Percentiles rank a stretch among this genome's conserved stretches.
Evolutionary conservation across 129 eudicot genomes (phyloP).

Genomic region (Lactuca sativa): DNA sequence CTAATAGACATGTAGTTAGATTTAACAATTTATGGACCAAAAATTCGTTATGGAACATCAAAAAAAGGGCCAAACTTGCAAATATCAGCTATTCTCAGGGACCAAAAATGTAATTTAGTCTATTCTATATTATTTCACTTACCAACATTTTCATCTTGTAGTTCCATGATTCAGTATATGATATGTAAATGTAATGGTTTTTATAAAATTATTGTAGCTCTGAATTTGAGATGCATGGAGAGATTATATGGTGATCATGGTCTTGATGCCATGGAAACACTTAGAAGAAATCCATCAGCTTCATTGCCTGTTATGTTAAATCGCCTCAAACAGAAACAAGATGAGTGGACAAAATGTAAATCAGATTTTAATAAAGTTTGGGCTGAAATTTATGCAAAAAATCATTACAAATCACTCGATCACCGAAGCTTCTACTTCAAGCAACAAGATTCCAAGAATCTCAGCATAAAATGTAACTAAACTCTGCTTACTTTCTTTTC

Average conservation of each 20-base stretch:
- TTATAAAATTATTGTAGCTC: slow-evolving; percentile 44
- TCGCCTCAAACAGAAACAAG: slow-evolving; percentile 93
- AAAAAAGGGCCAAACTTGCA: background rate
- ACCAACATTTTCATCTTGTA: too few species aligned
- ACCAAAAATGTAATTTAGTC: background rate
- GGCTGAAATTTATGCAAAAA: slow-evolving; percentile 95
- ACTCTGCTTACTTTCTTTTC: background rate
- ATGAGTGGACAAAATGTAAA: slow-evolving; percentile 92
- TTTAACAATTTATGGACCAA: background rate
- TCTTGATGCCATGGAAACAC: slow-evolving; percentile 86
- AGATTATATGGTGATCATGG: slow-evolving; percentile 98
- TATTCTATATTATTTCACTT: background rate
- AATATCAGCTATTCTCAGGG: background rate
- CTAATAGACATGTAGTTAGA: background rate
- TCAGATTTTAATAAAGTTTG: slow-evolving; percentile 91
- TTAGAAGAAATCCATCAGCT: slow-evolving; percentile 72
- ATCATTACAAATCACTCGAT: slow-evolving; percentile 95
- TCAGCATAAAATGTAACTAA: slow-evolving; percentile 82
- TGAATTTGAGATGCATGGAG: slow-evolving; percentile 90
- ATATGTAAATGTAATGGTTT: background rate
- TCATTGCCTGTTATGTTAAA: slow-evolving; percentile 78
- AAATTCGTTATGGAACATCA: background rate
- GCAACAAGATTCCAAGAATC: slow-evolving; percentile 98
- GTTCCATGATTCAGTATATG: background rate
- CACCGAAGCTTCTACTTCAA: slow-evolving; percentile 98